Base-by-base conservation (phyloP, 2,329 filamentous ascomycete genomes). In the Aureobasidium uvarum region DNA sequence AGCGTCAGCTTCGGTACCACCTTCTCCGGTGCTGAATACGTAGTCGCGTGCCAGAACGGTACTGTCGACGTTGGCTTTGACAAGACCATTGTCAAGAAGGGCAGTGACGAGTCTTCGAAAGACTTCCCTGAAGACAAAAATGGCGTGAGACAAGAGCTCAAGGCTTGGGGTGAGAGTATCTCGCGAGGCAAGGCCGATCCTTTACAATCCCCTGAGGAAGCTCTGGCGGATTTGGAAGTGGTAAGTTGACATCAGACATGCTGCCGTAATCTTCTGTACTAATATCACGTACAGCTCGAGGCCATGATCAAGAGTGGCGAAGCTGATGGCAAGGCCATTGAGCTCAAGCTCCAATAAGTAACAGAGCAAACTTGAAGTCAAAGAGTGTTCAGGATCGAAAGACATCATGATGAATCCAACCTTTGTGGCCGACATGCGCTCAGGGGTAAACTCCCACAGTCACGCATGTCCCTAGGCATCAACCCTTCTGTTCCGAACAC, bases 221-320 rank as follows among this genome's bases (percentile, higher is more conserved):
- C 86, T 0, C 72, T 89, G 70, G 81, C 77, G 8, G 87, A 89
- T 75, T 72, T 89, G 68, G 83, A 87, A 74, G 75, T 89, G 68
- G 70, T 87, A 70, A 77, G 69, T 72, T 45, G 10, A n/a, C n/a
- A n/a, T n/a, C n/a, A n/a, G n/a, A n/a, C n/a, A n/a, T n/a, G n/a
- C n/a, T n/a, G n/a, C n/a, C n/a, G n/a, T n/a, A n/a, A n/a, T n/a
- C n/a, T n/a, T n/a, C n/a, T n/a, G n/a, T n/a, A 31, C 28, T 41
- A n/a, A 28, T 33, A 5, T 16, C 5, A 51, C 10, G 1, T 36
- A 18, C 16, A 70, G 69, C 52, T 79, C 55, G 78, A 80, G 70
- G 73, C 74, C 1, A 74, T 77, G 68, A 66, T 81, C 67, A 74
- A 66, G 70, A 78, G 77, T 68, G 78, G 78, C 11, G 77, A 79